Percentiles rank a stretch among this genome's conserved stretches.
phyloP scores from a whole-genome alignment of 2,329 filamentous ascomycete genomes.

The Fulvia fulva region DNA sequence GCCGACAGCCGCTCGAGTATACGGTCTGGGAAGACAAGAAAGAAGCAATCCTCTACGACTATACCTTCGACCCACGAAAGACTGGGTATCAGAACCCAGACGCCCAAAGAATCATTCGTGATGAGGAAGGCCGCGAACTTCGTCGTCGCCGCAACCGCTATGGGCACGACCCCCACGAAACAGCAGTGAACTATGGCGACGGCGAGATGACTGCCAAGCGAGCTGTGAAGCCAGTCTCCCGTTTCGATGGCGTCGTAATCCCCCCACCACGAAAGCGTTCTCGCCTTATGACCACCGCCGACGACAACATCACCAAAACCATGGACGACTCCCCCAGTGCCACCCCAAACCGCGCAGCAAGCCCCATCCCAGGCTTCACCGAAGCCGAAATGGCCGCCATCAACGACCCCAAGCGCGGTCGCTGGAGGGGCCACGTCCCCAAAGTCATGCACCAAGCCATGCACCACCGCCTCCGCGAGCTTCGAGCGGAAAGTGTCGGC shows the following conservation, averaged over 20 bases:
- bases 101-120: constrained; percentile 46
- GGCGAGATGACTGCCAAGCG: constrained; percentile 24
- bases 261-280: constrained; percentile 25
- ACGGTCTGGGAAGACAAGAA: constrained; percentile 57
- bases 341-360: constrained; percentile 23
- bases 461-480: constrained; percentile 40
- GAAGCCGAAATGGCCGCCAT: constrained; percentile 15
- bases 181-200: constrained; percentile 29
- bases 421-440: constrained; percentile 32
- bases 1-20: constrained; percentile 43
- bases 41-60: constrained; percentile 58
- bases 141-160: constrained; percentile 40
- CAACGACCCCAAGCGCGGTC: constrained; percentile 27
- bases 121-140: constrained; percentile 45
- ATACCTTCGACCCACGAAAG: constrained; percentile 53
- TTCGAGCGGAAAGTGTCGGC: constrained; percentile 40
- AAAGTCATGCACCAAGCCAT: constrained; percentile 23
- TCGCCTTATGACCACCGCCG: constrained; percentile 13
- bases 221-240: constrained; percentile 26
- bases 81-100: constrained; percentile 55
- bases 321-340: constrained; percentile 12
- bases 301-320: constrained; percentile 8
- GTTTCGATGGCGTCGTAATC: constrained; percentile 28
- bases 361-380: constrained; percentile 12
- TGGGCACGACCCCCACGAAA: constrained; percentile 21